Conservation (phyloP, 768 basidiomycete genomes). For the Trametes sanguinea region DNA sequence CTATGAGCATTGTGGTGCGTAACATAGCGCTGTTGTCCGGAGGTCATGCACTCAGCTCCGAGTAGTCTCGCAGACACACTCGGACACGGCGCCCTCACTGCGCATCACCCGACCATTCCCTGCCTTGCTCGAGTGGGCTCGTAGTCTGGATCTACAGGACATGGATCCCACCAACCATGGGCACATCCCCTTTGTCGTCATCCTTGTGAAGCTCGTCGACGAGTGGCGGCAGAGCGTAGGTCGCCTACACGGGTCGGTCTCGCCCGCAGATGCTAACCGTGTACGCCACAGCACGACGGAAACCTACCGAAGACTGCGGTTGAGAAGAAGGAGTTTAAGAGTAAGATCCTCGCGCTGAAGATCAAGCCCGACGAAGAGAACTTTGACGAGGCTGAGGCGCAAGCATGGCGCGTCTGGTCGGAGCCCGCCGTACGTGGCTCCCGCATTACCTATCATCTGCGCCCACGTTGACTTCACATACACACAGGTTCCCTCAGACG, state of each 20-base stretch:
- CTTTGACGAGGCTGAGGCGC: conserved; percentile 90
- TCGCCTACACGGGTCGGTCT: background rate
- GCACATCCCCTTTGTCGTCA: conserved; percentile 88
- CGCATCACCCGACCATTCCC: conserved; percentile 91
- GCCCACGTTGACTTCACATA: background rate
- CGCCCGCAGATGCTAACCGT: background rate
- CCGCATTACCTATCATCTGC: background rate
- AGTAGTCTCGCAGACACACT: conserved; percentile 35
- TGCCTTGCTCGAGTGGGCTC: conserved; percentile 70
- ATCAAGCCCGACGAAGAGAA: conserved; percentile 91
- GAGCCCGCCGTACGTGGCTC: conserved; percentile 44
- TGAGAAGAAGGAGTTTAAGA: conserved; percentile 82
- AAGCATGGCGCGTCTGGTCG: conserved; percentile 83
- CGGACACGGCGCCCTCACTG: conserved; percentile 63
- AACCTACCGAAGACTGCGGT: conserved; percentile 51
- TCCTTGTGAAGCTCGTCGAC: conserved; percentile 80
- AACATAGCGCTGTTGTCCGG: too few species aligned
- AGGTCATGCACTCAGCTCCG: background rate
- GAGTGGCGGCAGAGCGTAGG: conserved; percentile 77
- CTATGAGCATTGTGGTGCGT: conserved; percentile 80
- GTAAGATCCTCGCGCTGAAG: conserved; percentile 59
- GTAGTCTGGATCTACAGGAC: conserved; percentile 66
- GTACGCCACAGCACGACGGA: conserved; percentile 59
- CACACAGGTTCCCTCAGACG: conserved; percentile 64
- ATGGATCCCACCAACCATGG: conserved; percentile 90